Evolutionary conservation across 2,329 filamentous ascomycete genomes (phyloP), one percentile per base, ranked within the genome.

Genomic region (Ceratocystis smalleyi): DNA sequence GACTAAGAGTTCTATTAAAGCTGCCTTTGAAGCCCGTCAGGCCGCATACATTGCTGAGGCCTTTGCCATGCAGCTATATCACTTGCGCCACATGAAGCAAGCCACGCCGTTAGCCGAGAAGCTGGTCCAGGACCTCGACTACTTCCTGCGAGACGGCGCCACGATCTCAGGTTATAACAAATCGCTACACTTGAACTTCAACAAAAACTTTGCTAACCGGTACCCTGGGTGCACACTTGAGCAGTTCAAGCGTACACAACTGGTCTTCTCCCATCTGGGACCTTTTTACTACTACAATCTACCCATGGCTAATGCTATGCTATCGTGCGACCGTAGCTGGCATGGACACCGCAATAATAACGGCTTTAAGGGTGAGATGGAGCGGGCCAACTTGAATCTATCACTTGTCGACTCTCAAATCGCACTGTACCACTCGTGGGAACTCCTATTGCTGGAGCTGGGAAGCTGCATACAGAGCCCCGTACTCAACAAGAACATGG

Each of bases 391-490:
- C 73, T 77, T 87, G 67, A 97, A 99, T 73, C 74, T 99, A 62
- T 95, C 91, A 27, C 78, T 96, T 43, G 90, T 99, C 43, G 91
- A 97, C 73, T 89, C 92, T 27, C 91, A 99, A 76, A 86, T 94
- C 68, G 85, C 84, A 54, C 82, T 99, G 19, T 87, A 96, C 68
- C 85, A 89, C 69, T 88, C 89, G 64, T 97, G 92, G 90, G 91
- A 95, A 72, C 85, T 89, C 66, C 79, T 99, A 7, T 83, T 92
- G 15, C 80, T 94, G 61, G 92, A 96, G 71, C 80, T 99, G 60
- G 89, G 87, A 72, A 83, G 83, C 45, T 82, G 79, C 66, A 74
- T 83, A n/a, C 79, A 59, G 22, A 77, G 78, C 68, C 75, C 77
- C 15, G 75, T 75, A 27, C 77, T 92, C 3, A 82, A 85, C 64